Evolutionary conservation across 306 rosid species (phyloP).

Genomic region (Citrullus amarus): DNA sequence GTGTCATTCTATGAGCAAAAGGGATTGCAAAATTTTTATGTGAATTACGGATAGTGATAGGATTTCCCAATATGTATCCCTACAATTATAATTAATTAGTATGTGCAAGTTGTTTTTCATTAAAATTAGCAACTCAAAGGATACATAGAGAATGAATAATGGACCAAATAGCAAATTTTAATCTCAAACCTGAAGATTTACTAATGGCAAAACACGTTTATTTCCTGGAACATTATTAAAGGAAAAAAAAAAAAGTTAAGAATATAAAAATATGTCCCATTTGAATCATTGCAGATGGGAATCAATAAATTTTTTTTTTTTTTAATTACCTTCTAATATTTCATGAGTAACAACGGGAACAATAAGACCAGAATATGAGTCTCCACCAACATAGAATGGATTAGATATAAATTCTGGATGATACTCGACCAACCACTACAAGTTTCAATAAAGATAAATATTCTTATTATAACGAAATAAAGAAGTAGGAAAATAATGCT

Average conservation of each 20-base stretch:
- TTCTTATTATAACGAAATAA: no score
- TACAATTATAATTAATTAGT: neutral
- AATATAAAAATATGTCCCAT: no score
- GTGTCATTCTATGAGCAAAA: conserved; percentile 46
- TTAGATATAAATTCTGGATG: conserved; percentile 17
- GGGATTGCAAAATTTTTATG: conserved; percentile 13
- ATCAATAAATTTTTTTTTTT: no score
- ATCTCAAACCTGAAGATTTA: conserved; percentile 47
- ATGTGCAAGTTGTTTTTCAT: no score
- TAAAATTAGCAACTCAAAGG: no score
- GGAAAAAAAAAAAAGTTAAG: no score
- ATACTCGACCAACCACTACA: conserved; percentile 49
- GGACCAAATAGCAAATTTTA: neutral
- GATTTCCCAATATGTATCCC: conserved; percentile 58
- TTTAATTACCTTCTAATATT: conserved; percentile 38
- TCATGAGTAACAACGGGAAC: conserved; percentile 37
- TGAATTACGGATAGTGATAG: conserved; percentile 8
- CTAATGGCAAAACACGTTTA: conserved; percentile 24
- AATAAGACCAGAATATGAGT: conserved; percentile 57
- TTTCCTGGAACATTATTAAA: conserved; percentile 19
- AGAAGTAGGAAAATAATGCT: no score
- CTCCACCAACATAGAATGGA: conserved; percentile 49
- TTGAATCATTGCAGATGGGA: no score
- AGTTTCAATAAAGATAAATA: neutral
- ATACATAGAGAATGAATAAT: no score